These are phyloP conservation scores for Mitragyna speciosa DNA, from an alignment of 257 asterid genomes.

Conservation along the genomic window DNA sequence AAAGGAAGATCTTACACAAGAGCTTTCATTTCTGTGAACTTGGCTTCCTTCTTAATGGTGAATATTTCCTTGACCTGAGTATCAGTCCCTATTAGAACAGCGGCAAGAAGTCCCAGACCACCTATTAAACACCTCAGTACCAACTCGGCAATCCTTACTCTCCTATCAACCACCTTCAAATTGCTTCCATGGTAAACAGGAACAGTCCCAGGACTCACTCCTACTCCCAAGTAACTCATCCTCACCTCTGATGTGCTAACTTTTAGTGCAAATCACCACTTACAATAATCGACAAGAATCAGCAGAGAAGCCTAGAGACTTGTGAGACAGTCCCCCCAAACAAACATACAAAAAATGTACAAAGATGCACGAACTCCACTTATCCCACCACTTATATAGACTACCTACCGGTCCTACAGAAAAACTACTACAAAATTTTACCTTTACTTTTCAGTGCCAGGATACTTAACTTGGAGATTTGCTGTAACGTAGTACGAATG, in stretches of 20 bases:
- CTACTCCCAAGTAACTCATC: conserved; percentile 86
- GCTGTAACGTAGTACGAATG: conserved; percentile 7
- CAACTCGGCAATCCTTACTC: conserved; percentile 69
- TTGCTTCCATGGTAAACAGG: conserved; percentile 76
- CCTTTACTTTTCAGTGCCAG: not conserved
- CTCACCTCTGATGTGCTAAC: not conserved
- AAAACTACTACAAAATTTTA: not conserved
- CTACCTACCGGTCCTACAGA: conserved; percentile 11
- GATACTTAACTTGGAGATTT: not conserved
- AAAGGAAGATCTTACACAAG: conserved; percentile 59
- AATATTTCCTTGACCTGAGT: conserved; percentile 80
- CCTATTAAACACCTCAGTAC: conserved; percentile 66
- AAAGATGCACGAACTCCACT: conserved; percentile 29
- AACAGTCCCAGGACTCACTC: conserved; percentile 95
- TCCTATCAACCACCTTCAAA: conserved; percentile 66
- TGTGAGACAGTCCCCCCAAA: not conserved
- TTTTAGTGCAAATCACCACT: not conserved
- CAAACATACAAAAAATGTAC: not conserved
- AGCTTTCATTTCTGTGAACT: conserved; percentile 89
- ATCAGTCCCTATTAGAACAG: conserved; percentile 75
- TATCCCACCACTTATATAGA: conserved; percentile 40
- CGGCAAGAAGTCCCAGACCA: conserved; percentile 62
- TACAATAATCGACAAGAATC: not conserved
- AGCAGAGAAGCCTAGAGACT: not conserved
- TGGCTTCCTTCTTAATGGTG: conserved; percentile 75